Evolutionary conservation across 164 flowering plant species (phyloP).

Genomic region (Annona squamosa): DNA sequence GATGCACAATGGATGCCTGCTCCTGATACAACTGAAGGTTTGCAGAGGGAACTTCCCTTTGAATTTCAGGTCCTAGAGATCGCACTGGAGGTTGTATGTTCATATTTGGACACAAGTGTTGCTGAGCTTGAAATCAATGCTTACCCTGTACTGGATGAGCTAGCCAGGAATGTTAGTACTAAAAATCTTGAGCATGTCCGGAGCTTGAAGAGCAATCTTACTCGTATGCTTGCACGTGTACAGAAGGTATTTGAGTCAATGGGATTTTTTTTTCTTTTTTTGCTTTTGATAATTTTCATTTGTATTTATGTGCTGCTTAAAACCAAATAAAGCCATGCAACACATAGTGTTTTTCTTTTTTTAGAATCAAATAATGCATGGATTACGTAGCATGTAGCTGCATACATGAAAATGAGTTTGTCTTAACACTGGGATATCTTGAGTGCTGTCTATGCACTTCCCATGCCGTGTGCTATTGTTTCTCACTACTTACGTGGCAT

Average conservation of each 20-base stretch:
- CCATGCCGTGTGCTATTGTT: too few species aligned
- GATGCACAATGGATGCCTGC: slow-evolving; percentile 49
- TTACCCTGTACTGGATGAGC: slow-evolving; percentile 80
- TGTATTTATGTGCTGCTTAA: too few species aligned
- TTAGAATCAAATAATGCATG: too few species aligned
- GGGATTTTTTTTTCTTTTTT: too few species aligned
- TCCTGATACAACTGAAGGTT: slow-evolving; percentile 61
- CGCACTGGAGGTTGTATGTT: slow-evolving; percentile 81
- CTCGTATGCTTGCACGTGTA: slow-evolving; percentile 87
- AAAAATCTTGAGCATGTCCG: slow-evolving; percentile 86
- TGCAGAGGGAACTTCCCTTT: slow-evolving; percentile 79
- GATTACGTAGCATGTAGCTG: too few species aligned
- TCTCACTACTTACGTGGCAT: too few species aligned
- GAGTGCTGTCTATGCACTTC: too few species aligned
- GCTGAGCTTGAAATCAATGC: slow-evolving; percentile 79
- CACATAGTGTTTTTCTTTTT: too few species aligned
- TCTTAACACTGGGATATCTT: too few species aligned
- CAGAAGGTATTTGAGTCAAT: slow-evolving; percentile 55
- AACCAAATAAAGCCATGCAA: too few species aligned
- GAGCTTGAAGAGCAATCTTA: slow-evolving; percentile 85
- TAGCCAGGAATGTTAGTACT: slow-evolving; percentile 81
- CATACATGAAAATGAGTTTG: too few species aligned
- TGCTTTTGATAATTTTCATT: too few species aligned
- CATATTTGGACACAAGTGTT: slow-evolving; percentile 65
- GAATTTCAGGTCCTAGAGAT: slow-evolving; percentile 91